Conservation (phyloP, 2,329 filamentous ascomycete species). For the Pestalotiopsis sp. region DNA sequence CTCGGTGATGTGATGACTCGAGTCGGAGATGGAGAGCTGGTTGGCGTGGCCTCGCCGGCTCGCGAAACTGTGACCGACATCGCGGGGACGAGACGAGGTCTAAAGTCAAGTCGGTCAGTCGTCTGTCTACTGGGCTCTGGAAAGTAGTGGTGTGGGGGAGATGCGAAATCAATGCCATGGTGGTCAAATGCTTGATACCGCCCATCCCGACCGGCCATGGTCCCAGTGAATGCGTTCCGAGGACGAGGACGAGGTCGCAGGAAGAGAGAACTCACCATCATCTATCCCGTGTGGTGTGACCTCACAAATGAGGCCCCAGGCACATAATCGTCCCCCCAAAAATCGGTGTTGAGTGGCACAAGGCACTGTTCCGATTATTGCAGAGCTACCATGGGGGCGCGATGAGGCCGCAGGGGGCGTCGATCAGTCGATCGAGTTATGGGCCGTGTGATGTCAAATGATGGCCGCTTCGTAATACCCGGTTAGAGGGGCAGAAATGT, state of each 20-base stretch:
- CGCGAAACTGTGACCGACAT: conserved; percentile 59
- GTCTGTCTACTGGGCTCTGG: not conserved
- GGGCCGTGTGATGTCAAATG: not conserved
- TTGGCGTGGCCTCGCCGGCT: conserved; percentile 60
- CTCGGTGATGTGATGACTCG: conserved; percentile 92
- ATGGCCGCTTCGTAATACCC: conserved; percentile 3
- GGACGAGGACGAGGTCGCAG: not conserved
- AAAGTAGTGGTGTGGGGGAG: not conserved
- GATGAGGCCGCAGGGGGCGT: conserved; percentile 12
- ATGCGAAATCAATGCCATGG: not conserved
- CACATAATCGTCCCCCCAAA: conserved; percentile 12
- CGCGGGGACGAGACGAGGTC: conserved; percentile 62
- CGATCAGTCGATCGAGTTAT: not conserved
- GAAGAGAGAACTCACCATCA: conserved; percentile 17
- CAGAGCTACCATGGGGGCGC: conserved; percentile 17
- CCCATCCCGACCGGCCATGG: not conserved
- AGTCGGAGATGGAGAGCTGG: conserved; percentile 76
- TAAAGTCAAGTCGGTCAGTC: conserved; percentile 27
- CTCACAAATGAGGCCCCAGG: conserved; percentile 13
- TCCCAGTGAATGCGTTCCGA: not conserved
- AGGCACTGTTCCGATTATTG: conserved; percentile 16
- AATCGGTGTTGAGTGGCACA: conserved; percentile 14
- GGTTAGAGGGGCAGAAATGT: not conserved
- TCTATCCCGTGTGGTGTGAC: conserved; percentile 15
- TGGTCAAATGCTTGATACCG: not conserved